A percentile compares a stretch with the other conserved stretches of the same genome.
These are phyloP conservation scores for Exsudoporus frostii DNA, from an alignment of 768 basidiomycete species.

Conservation along the genomic window DNA sequence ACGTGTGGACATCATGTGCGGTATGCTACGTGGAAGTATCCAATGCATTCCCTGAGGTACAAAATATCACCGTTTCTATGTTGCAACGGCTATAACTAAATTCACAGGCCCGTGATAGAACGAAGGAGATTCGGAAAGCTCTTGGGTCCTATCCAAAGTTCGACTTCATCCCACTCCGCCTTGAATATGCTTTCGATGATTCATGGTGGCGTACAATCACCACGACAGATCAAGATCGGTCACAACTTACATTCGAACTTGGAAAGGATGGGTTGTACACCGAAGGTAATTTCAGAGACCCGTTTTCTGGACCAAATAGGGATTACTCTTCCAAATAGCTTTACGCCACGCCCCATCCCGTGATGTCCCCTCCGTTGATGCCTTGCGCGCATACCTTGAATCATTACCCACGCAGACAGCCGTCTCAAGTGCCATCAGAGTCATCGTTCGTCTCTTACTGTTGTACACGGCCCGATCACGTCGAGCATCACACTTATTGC, in stretches of 20 bases:
- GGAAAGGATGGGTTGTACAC: constrained; percentile 47
- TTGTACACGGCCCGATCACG: constrained; percentile 59
- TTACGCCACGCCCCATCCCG: constrained; percentile 17
- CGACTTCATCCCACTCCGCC: constrained; percentile 57
- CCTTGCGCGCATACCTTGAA: constrained; percentile 50
- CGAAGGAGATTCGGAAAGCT: constrained; percentile 45
- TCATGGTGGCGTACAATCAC: constrained; percentile 61
- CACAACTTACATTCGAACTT: constrained; percentile 45
- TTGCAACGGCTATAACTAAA: constrained; percentile 6
- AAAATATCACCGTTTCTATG: constrained; percentile 23
- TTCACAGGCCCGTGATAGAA: constrained; percentile 52
- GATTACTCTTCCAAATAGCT: constrained; percentile 14
- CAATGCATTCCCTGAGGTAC: constrained; percentile 57
- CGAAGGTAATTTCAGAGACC: constrained; percentile 21
- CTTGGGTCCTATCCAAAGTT: constrained; percentile 48
- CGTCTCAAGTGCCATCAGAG: constrained; percentile 53
- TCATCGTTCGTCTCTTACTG: constrained; percentile 63
- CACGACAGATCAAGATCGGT: constrained; percentile 22
- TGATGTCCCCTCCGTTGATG: constrained; percentile 24
- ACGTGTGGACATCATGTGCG: constrained; percentile 58
- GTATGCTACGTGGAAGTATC: constrained; percentile 73
- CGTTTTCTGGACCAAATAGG: neutral
- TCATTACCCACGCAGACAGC: constrained; percentile 77
- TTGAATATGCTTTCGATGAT: constrained; percentile 73
- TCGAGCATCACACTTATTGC: constrained; percentile 68